These are phyloP conservation scores for Marchantia polymorpha DNA, from an alignment of 225 moss, liverwort and hornwort species.

Conservation along the genomic window DNA sequence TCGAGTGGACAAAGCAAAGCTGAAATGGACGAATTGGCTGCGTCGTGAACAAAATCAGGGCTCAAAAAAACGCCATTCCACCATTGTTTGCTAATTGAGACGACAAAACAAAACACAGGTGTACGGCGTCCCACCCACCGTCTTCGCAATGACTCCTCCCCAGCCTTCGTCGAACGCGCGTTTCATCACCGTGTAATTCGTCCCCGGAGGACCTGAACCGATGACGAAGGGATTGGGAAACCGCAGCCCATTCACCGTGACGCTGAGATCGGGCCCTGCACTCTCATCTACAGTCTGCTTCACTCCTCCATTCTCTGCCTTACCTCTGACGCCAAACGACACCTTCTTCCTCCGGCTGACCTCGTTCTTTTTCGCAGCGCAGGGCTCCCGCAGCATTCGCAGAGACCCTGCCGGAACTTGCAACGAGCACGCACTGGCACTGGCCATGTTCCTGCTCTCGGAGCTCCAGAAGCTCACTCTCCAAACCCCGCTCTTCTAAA, in stretches of 20 bases:
- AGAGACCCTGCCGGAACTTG: background rate
- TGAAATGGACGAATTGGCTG: no score
- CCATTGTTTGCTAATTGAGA: no score
- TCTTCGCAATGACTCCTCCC: conserved; percentile 97
- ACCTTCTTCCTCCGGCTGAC: background rate
- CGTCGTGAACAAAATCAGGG: no score
- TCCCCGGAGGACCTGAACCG: conserved; percentile 91
- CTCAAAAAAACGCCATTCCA: no score
- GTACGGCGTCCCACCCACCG: conserved; percentile 41
- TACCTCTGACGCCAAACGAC: background rate
- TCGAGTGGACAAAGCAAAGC: no score
- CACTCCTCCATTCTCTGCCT: conserved; percentile 4
- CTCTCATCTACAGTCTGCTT: background rate
- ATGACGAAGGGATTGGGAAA: conserved; percentile 92
- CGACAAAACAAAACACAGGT: no score
- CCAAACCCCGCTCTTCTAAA: background rate
- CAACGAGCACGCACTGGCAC: conserved; percentile 6
- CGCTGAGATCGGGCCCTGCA: conserved; percentile 69
- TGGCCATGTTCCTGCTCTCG: background rate
- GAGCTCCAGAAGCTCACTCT: no score
- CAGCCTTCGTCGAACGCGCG: conserved; percentile 97
- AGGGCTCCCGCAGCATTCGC: background rate
- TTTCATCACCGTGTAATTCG: conserved; percentile 97
- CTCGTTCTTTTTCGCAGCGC: background rate
- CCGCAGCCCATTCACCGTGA: conserved; percentile 74